Percentiles rank a stretch among this genome's conserved stretches.
Conservation (phyloP, 2,329 filamentous ascomycete species). For the Xylaria sp. region DNA sequence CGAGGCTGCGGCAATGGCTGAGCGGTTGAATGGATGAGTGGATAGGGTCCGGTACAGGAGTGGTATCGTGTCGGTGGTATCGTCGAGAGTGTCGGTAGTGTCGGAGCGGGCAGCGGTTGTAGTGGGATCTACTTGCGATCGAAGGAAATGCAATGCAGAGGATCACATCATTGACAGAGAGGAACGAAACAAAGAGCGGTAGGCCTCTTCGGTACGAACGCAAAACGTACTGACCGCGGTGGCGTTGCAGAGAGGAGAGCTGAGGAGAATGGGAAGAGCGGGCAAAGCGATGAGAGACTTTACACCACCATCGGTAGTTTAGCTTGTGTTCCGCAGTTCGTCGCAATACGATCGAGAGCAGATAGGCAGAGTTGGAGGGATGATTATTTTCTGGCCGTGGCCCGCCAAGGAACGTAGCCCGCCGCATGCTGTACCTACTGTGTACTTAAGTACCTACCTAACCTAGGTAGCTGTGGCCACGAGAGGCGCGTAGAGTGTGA, state of each 20-base stretch:
- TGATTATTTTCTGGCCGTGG: constrained; percentile 24
- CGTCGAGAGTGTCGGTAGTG: neutral
- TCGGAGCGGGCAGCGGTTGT: constrained; percentile 1
- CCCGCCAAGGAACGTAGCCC: neutral
- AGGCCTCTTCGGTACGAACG: neutral
- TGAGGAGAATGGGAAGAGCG: neutral
- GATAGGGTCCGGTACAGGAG: neutral
- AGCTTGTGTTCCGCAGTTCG: constrained; percentile 23
- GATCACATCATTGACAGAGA: constrained; percentile 37
- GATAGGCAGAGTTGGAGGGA: constrained; percentile 18
- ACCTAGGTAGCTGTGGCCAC: neutral
- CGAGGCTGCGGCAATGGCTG: neutral
- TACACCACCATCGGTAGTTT: constrained; percentile 3
- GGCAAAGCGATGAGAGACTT: neutral
- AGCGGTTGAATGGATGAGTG: no score
- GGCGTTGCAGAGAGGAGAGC: neutral
- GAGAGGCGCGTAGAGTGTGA: neutral
- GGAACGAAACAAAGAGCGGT: neutral
- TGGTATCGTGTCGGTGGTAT: neutral
- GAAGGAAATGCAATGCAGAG: constrained; percentile 14
- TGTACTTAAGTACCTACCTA: no score
- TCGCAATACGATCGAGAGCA: no score
- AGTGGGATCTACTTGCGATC: constrained; percentile 15
- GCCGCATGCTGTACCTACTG: constrained; percentile 6
- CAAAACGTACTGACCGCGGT: neutral